Base-by-base conservation (phyloP, 495 filamentous ascomycete species). In the Opeltia flavorubescens region DNA sequence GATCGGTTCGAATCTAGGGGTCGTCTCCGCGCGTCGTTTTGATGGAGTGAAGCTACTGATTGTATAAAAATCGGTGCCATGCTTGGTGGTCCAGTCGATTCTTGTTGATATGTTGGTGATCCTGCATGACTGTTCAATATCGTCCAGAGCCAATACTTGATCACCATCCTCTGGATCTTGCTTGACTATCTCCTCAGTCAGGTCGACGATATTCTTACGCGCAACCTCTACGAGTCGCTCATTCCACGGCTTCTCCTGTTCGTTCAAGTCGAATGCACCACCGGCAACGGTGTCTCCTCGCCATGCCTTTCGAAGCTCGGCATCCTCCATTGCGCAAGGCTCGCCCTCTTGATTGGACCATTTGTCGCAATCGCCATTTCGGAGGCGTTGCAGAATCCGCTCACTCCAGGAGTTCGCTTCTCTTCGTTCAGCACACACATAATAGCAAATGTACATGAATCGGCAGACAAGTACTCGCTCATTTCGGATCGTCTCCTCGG, bases 391-490 rank as follows among this genome's bases (percentile, higher is more conserved):
- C 1, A 63, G 15, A 0, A 35, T 28, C 21, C 52, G 50, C 42
- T 67, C 56, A 26, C 35, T 28, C 49, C 51, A 62, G 0, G 24
- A 41, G 17, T 58, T 59, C 3, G 43, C 26, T n/a, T 29, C 31
- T 17, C 60, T 53, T 20, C 53, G 49, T n/a, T 39, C 38, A n/a
- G 57, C 57, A 1, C 50, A 48, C 9, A 20, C 26, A 33, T 59
- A 67, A 21, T 30, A 51, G 27, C 51, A 53, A 13, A 61, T 48
- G 29, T 57, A 67, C 43, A 56, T 62, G 47, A 49, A 65, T 21
- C 65, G 50, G n/a, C 54, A 59, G 6, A 61, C 49, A 40, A 72
- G 62, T 5, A 76, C 55, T 0, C 53, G 53, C 0, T 59, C 62
- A 3, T 52, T 43, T n/a, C 54, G 31, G 12, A 65, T 54, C 0